Evolutionary conservation across 176 grass and related monocot genomes (phyloP).

Genomic region (Dactylis glomerata): DNA sequence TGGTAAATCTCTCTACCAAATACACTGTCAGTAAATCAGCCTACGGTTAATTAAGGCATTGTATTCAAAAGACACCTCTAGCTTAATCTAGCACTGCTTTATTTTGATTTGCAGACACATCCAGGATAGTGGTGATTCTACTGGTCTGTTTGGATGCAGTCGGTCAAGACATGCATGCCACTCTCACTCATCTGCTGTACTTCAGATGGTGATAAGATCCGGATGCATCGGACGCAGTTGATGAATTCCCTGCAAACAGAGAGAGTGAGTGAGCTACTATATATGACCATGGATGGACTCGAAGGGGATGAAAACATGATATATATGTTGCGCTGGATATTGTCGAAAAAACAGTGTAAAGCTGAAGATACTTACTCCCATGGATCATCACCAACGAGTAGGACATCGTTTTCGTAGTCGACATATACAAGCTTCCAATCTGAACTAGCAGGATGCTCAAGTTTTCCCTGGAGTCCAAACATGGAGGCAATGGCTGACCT

Average conservation of each 20-base stretch:
- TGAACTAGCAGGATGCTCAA: slow-evolving; percentile 70
- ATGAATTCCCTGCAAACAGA: slow-evolving; percentile 75
- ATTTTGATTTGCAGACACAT: not conserved
- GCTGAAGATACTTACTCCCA: slow-evolving; percentile 73
- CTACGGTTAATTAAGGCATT: not conserved
- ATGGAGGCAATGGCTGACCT: slow-evolving; percentile 78
- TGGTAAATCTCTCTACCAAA: slow-evolving; percentile 9
- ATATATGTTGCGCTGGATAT: not conserved
- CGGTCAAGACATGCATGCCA: slow-evolving; percentile 65
- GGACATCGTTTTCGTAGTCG: slow-evolving; percentile 94
- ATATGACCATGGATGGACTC: not conserved
- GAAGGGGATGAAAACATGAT: not conserved
- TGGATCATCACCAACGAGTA: slow-evolving; percentile 94
- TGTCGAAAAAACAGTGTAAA: not conserved
- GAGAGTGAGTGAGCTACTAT: not conserved
- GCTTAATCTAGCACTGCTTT: not conserved
- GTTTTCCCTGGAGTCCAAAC: slow-evolving; percentile 86
- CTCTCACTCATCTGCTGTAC: slow-evolving; percentile 94
- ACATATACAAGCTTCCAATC: slow-evolving; percentile 99
- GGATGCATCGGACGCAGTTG: slow-evolving; percentile 89
- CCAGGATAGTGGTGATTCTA: not conserved
- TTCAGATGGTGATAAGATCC: slow-evolving; percentile 80
- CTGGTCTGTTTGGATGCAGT: slow-evolving; percentile 53
- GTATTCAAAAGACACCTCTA: slow-evolving; percentile 8
- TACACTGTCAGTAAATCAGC: not conserved